Base-by-base conservation (phyloP, 1,284 basidiomycete species). In the Boletus calvinii region DNA sequence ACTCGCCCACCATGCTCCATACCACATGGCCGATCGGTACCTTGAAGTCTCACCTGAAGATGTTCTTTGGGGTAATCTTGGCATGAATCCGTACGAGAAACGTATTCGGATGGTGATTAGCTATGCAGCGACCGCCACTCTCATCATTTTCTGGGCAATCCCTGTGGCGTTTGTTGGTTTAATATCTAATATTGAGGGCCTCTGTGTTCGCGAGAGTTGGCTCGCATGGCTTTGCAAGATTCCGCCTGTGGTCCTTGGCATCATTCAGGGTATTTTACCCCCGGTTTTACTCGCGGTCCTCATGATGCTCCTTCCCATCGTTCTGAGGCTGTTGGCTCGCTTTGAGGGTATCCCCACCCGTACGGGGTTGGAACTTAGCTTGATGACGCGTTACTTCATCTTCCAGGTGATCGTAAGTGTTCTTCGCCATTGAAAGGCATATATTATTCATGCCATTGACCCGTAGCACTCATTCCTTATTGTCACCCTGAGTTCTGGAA, bases 331-430 rank as follows among this genome's bases (percentile, higher is more conserved):
- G n/a, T 71, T 94, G 39, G 87, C 83, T 12, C 75, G 79, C 29
- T 86, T 92, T 55, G 87, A 94, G 69, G 92, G 92, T 32, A 87
- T 91, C 20, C 91, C 92, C 0, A 87, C 89, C 56, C 75, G 75
- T 30, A 91, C 88, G 2, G 87, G 86, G 6, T 76, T 98, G 52
- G 96, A 98, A 65, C 78, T 97, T 20, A 90, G 89, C 53, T 74
- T 98, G 58, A 97, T 98, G 90, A 84, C 84, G 5, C 81, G 96
- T 36, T 98, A 83, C 75, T 98, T 95, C 76, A 74, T 91, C 52
- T 98, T 98, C 82, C 87, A 90, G 73, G 88, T 96, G 55, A 78
- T 96, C 46, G 87, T 90, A 70, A 60, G 88, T 82, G 36, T 31
- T 24, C 12, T 50, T 51, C 6, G 22, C 17, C 7, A 3, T 48